Evolutionary conservation across 208 protist genomes (phyloP), one percentile per base, ranked within the genome.

Genomic region (Trypanosoma cruzi): DNA sequence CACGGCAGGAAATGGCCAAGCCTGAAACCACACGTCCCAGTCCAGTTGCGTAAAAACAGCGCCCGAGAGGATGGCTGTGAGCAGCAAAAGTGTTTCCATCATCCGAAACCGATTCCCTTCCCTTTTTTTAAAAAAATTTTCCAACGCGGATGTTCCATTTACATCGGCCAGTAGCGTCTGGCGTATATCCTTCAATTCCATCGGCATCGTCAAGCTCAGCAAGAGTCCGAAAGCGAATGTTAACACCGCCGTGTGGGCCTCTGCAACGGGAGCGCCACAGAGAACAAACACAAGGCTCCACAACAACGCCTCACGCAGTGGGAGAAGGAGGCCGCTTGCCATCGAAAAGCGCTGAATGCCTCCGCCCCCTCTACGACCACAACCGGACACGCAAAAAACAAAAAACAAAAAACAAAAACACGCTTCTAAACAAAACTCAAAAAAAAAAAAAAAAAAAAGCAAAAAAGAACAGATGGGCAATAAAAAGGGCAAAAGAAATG

Each of bases 1-100:
- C 22, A 91, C 29, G 24, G 81, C 79, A 10, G 85, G 82, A 26
- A 80, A 71, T 16, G 86, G 86, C 86, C 86, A 92, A n/a, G 53
- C 36, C 50, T 84, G 82, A 61, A 78, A 87, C 42, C 66, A 64
- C 26, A 73, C 46, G 10, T 77, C 70, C 82, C 80, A 87, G 36
- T 88, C 86, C 34, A 87, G 50, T 44, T 89, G 80, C 46, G 79
- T 79, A 46, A 78, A 71, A 2, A 87, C 72, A 11, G 78, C 68
- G 14, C 86, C 80, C 16, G 75, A 20, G 4, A 88, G 50, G 44
- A 92, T 68, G 10, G 78, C 67, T 1, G 40, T 55, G 0, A 77
- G 56, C 22, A 89, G 63, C 31, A 80, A 52, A 36, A 78, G 72
- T 55, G 74, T 68, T 48, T 77, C 37, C 20, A 53, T 52, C 22